Evolutionary conservation across 495 filamentous ascomycete species (phyloP), one percentile per base, ranked within the genome.

Genomic region (Penicillium steckii): DNA sequence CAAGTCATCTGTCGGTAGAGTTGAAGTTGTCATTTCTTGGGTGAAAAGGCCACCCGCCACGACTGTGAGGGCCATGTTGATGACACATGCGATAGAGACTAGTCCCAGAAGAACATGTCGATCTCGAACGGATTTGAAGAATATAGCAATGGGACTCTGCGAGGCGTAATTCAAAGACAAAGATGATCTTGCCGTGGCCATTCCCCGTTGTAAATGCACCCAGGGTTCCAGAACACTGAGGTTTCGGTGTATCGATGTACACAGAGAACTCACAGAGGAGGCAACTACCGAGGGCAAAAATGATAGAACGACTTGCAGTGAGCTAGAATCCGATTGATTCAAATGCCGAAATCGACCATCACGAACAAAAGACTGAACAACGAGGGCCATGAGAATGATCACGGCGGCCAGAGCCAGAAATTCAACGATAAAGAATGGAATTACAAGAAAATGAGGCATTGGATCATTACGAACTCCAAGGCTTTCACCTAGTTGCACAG

Each of bases 131-230:
- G 66, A 50, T 33, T 74, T 74, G 27, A 62, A 52, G 10, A 74
- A 56, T 3, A 71, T 61, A 3, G 59, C 57, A 48, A 67, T 63
- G 0, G 71, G 71, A 30, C 60, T 74, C 23, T 74, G 71, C 0
- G 68, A 68, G 1, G 69, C 58, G 46, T 74, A 74, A 30, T 74
- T 74, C 46, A 72, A 55, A 4, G 66, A 70, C 23, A 74, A 37
- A 1, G 71, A 74, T 1, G 54, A 46, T 7, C 52, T 50, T 8
- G 65, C 65, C 1, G 55, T 46, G 0, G 66, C 71, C 55, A 66
- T 65, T 9, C 71, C 71, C 6, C 71, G 60, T 43, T 74, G 71
- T n/a, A 74, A 62, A 40, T 74, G 71, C 10, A 74, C 71, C 71
- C 71, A 74, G 7, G 71, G 71, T 52, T 74, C 71, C 10, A 74